phyloP scores from a whole-genome alignment of 331 rosid genomes.

The Rhamnella rubrinervis region DNA sequence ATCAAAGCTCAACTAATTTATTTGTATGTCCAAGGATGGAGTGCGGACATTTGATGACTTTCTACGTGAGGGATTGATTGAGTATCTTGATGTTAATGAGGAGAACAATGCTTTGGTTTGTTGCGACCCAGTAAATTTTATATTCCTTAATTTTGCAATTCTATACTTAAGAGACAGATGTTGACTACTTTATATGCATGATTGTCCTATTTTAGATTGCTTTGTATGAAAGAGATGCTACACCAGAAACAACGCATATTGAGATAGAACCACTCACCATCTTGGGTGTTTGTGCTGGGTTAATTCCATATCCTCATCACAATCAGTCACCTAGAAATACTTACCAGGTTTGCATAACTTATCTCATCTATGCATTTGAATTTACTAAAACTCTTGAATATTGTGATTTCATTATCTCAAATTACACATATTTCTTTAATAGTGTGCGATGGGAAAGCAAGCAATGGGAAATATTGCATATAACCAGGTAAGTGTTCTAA shows the following conservation, averaged over 20 bases:
- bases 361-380: neutral
- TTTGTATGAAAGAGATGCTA: conserved; percentile 76
- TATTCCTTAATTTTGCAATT: conserved; percentile 19
- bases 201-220: conserved; percentile 63
- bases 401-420: conserved; percentile 20
- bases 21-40: conserved; percentile 63
- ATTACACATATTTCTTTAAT: conserved; percentile 16
- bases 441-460: conserved; percentile 99
- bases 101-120: conserved; percentile 92
- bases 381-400: conserved; percentile 13
- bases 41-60: conserved; percentile 75
- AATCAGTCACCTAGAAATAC: conserved; percentile 98
- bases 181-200: conserved; percentile 2
- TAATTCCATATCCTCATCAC: conserved; percentile 99
- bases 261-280: conserved; percentile 96
- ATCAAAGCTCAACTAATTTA: conserved; percentile 16
- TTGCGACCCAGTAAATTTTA: conserved; percentile 22
- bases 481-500: conserved; percentile 61
- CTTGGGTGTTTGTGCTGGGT: conserved; percentile 84
- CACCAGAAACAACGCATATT: conserved; percentile 65
- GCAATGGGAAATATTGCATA: conserved; percentile 98
- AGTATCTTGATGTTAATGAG: conserved; percentile 96
- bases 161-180: conserved; percentile 1
- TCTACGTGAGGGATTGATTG: conserved; percentile 81
- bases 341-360: conserved; percentile 60